phyloP scores from a whole-genome alignment of 352 stramenopile species.

The Blastocystis sp. region DNA sequence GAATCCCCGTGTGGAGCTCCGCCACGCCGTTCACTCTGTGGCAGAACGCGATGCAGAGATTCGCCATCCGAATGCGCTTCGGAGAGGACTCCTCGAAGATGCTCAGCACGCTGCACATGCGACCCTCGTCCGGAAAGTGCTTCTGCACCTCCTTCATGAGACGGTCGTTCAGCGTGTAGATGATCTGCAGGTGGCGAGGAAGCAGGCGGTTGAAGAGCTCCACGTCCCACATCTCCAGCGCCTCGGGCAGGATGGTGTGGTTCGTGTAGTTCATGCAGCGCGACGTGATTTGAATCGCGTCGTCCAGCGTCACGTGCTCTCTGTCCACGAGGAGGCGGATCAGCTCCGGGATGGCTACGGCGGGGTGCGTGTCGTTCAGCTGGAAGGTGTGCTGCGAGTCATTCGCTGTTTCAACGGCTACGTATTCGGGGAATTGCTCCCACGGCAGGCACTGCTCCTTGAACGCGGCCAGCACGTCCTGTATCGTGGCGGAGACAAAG shows the following conservation, averaged over 20 bases:
- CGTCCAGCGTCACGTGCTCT: slow-evolving; percentile 56
- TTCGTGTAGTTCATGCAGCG: slow-evolving; percentile 76
- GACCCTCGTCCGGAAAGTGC: slow-evolving; percentile 62
- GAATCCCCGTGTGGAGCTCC: slow-evolving; percentile 75
- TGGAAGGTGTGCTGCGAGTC: slow-evolving; percentile 70
- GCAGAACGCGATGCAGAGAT: slow-evolving; percentile 75
- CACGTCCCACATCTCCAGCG: slow-evolving; percentile 77
- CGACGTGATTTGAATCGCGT: slow-evolving; percentile 74
- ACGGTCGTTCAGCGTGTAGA: slow-evolving; percentile 76
- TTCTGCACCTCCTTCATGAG: slow-evolving; percentile 75
- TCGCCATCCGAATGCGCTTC: slow-evolving; percentile 76
- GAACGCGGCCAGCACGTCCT: slow-evolving; percentile 74
- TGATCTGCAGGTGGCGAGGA: slow-evolving; percentile 76
- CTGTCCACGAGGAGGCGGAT: slow-evolving; percentile 75
- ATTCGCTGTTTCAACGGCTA: background rate
- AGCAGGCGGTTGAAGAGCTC: slow-evolving; percentile 74
- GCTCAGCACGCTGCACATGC: slow-evolving; percentile 67
- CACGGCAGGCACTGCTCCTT: slow-evolving; percentile 70
- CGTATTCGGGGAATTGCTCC: slow-evolving; percentile 74
- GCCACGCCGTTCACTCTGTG: slow-evolving; percentile 77
- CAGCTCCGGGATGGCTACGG: slow-evolving; percentile 75
- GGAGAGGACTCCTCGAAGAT: slow-evolving; percentile 76
- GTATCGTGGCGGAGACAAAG: slow-evolving; percentile 76
- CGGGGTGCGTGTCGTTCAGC: slow-evolving; percentile 76
- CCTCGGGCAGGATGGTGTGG: slow-evolving; percentile 76